These are phyloP conservation scores for Trametes sanguinea DNA, from an alignment of 768 basidiomycete genomes.

Conservation along the genomic window DNA sequence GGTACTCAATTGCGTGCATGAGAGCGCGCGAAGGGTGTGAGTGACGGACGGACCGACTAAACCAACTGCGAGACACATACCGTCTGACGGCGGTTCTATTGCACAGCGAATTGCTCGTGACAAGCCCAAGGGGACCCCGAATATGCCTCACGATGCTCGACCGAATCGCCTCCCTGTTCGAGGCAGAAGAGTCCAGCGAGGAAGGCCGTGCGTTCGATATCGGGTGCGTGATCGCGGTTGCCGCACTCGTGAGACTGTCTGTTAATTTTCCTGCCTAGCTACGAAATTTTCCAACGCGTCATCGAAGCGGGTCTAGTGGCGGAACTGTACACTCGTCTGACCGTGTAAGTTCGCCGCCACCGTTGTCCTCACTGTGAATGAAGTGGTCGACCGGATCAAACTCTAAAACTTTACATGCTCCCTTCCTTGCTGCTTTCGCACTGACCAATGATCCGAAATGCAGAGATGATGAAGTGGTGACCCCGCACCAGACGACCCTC, in stretches of 20 bases:
- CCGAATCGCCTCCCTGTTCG: conserved; percentile 67
- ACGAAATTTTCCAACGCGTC: conserved; percentile 62
- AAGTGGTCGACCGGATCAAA: not conserved
- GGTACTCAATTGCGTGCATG: conserved; percentile 70
- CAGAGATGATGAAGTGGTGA: conserved; percentile 71
- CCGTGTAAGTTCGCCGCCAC: conserved; percentile 49
- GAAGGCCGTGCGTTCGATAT: conserved; percentile 74
- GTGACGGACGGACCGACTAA: conserved; percentile 28
- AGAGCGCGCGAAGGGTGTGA: conserved; percentile 57
- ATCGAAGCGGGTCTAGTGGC: conserved; percentile 61
- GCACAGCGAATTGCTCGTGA: conserved; percentile 52
- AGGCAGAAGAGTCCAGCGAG: conserved; percentile 64
- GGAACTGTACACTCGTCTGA: conserved; percentile 59
- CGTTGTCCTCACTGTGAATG: not conserved
- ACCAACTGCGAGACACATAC: conserved; percentile 4
- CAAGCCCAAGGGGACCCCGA: conserved; percentile 57
- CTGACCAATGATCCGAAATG: not conserved
- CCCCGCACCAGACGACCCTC: conserved; percentile 84
- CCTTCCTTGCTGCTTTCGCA: not conserved
- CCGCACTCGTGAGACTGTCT: conserved; percentile 2
- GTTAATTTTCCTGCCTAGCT: conserved; percentile 42
- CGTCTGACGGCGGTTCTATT: conserved; percentile 1
- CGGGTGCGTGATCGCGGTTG: conserved; percentile 48
- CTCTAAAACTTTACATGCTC: not conserved
- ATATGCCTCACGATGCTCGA: conserved; percentile 72